Evolutionary conservation across 2,329 filamentous ascomycete genomes (phyloP), one percentile per base, ranked within the genome.

Genomic region (Aspergillus hiratsukae): DNA sequence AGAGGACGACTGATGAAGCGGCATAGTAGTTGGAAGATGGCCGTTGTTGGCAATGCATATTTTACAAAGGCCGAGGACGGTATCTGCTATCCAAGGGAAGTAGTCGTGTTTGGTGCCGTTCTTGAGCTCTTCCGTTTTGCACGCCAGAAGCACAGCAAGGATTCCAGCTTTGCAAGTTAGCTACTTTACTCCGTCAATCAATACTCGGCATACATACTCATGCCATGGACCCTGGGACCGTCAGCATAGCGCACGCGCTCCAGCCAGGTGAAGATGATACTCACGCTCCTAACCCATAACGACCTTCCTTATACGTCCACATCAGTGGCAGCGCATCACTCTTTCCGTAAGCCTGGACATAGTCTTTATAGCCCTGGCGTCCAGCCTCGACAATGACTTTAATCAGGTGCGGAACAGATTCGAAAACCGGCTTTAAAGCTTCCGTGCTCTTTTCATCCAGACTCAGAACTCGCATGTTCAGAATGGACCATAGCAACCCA

Each of bases 251-350:
- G 27, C 17, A 21, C 3, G 9, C 1, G 46, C 23, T 21, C 27
- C n/a, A 50, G 29, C 41, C 29, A 17, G 3, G 19, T 2, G 37
- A 8, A 17, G 25, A 25, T 23, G 25, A 46, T 5, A 70, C 73
- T 71, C 51, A 75, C 73, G 70, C 67, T 60, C 75, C 75, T 37
- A 75, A 63, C 45, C 66, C 66, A 55, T 72, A 75, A 50, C 69
- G 61, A 3, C 61, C 67, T 56, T 72, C 69, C 63, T 66, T 66
- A 70, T 72, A 76, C 14, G 65, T 60, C 67, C 74, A 77, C 74
- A 76, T 76, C 52, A 77, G 57, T 10, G 73, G 73, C 52, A 76
- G 61, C 6, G 69, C 65, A 35, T 67, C 61, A 35, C 66, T 49
- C 3, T 66, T 56, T 40, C 70, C 71, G 53, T 75, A 53, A 21